Evolutionary conservation across 2,329 filamentous ascomycete genomes (phyloP), one percentile per base, ranked within the genome.

Genomic region (Pseudogymnoascus sp.): DNA sequence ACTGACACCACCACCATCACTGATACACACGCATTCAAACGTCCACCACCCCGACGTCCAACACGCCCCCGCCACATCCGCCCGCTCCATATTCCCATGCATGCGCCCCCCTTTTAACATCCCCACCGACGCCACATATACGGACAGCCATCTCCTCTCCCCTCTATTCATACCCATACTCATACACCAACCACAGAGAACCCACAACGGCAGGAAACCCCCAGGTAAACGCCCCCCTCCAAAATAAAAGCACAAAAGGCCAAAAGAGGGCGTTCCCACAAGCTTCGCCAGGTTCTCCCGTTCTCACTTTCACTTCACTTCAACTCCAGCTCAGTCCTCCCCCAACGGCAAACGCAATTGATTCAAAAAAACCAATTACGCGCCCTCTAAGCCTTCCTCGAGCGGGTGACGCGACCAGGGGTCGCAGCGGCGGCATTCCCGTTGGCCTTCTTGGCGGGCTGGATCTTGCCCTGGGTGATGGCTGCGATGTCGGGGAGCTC

Each of bases 391-490:
- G 72, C 72, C 68, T 74, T 74, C 66, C 72, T 72, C 37, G 72
- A 74, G 65, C 72, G 67, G 38, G 71, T 73, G 40, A 68, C 69
- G 23, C 70, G 71, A 42, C 66, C 66, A 36, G 72, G 69, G 62
- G 66, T 71, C 21, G 70, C 70, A 14, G 68, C 67, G 23, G 70
- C 77, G 73, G 72, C 78, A 72, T 77, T 74, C 75, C 81, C 78
- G 74, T 80, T 75, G 75, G 79, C 73, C 42, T 64, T 77, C 66
- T 80, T 77, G 65, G 81, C 78, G 62, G 83, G 82, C 65, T 87
- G 78, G 73, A 71, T 67, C 64, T 71, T 72, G 62, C 71, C 70
- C 21, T 69, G 44, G 59, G 71, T 69, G 36, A 74, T 67, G 59
- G 71, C 65, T 11, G 69, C 69, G 40, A 74, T 69, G 60, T 74